Conservation (phyloP, 257 asterid genomes). For the Avicennia marina region DNA sequence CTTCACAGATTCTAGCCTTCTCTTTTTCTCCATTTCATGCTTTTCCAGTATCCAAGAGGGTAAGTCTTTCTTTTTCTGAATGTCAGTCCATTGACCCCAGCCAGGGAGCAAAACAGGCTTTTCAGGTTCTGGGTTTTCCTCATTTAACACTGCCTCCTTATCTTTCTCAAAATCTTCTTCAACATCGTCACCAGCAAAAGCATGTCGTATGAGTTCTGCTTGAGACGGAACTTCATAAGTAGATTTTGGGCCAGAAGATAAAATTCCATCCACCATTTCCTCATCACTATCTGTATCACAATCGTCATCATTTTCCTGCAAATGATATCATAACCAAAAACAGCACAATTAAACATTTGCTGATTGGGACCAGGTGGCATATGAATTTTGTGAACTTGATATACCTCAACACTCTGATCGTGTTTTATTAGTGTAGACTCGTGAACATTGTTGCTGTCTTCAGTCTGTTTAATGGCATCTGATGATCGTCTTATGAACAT, state of each 20-base stretch:
- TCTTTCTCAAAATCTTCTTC: slow-evolving; percentile 82
- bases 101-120: slow-evolving; percentile 79
- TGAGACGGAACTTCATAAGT: slow-evolving; percentile 81
- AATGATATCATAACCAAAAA: background rate
- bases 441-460: slow-evolving; percentile 18
- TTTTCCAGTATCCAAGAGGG: slow-evolving; percentile 85
- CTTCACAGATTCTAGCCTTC: slow-evolving; percentile 75
- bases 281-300: slow-evolving; percentile 66
- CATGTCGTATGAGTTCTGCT: slow-evolving; percentile 82
- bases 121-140: slow-evolving; percentile 90
- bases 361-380: background rate
- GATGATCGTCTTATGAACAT: slow-evolving; percentile 41
- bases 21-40: slow-evolving; percentile 67
- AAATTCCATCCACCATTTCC: slow-evolving; percentile 91
- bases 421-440: slow-evolving; percentile 23
- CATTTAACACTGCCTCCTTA: slow-evolving; percentile 64
- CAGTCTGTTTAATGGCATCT: slow-evolving; percentile 25
- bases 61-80: slow-evolving; percentile 78
- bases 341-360: too few species aligned
- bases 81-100: slow-evolving; percentile 95
- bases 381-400: background rate
- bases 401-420: slow-evolving; percentile 49
- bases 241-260: slow-evolving; percentile 60
- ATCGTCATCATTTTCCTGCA: slow-evolving; percentile 43
- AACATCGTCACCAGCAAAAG: slow-evolving; percentile 96